Evolutionary conservation across 2,329 filamentous ascomycete species (phyloP).

Genomic region (Dendryphion nanum): DNA sequence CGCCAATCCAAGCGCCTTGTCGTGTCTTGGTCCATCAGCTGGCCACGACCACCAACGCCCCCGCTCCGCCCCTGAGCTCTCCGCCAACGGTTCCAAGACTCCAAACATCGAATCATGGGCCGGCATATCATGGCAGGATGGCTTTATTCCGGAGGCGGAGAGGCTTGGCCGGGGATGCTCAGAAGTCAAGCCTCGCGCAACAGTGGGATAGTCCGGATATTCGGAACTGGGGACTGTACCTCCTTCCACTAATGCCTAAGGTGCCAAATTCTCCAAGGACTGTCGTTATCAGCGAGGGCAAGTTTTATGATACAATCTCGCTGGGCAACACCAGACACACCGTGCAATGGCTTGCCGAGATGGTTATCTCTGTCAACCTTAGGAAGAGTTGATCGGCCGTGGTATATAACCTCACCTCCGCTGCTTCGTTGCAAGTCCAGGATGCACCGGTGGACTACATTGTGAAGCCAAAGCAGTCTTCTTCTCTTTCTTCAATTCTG

Average conservation of each 20-base stretch:
- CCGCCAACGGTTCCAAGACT: no score
- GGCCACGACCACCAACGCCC: not conserved
- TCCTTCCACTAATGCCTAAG: slow-evolving; percentile 1
- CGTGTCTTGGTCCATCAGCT: not conserved
- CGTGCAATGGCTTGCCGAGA: no score
- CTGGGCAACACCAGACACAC: no score
- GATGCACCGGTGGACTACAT: no score
- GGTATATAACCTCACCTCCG: no score
- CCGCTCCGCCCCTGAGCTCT: not conserved
- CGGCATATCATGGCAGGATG: not conserved
- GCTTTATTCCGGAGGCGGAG: not conserved
- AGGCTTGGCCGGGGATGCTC: not conserved
- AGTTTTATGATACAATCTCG: no score
- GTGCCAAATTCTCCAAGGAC: slow-evolving; percentile 2
- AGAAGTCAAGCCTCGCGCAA: not conserved
- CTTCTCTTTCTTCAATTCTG: no score
- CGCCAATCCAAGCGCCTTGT: not conserved
- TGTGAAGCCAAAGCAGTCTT: no score
- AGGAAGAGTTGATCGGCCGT: no score
- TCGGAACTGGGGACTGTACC: not conserved
- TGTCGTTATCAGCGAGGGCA: not conserved
- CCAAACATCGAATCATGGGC: no score
- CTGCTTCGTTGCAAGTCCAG: no score
- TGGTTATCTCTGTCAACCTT: no score
- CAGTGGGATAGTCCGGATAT: not conserved